Percentiles rank a stretch among this genome's conserved stretches.
Conservation (phyloP, 371 early-diverging fungal species). For the Amoeboaphelidium protococcarum region DNA sequence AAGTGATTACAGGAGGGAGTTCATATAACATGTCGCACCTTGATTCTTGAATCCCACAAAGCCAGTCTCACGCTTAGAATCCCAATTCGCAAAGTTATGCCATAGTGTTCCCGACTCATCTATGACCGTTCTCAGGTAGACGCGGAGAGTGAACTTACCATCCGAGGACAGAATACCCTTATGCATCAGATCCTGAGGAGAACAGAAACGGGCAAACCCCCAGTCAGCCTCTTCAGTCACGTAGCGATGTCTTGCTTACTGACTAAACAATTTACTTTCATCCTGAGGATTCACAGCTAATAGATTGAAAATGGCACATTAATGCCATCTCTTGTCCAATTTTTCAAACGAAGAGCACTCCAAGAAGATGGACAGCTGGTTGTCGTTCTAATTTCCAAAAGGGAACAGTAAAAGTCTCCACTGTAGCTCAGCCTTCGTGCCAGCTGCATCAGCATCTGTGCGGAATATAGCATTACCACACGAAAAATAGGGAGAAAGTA, state of each 20-base stretch:
- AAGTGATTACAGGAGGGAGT: slow-evolving; percentile 88
- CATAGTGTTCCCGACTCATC: slow-evolving; percentile 79
- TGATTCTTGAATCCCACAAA: slow-evolving; percentile 89
- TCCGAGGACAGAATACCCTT: not conserved
- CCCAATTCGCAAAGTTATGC: slow-evolving; percentile 65
- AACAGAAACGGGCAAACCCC: not conserved
- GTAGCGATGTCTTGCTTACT: not conserved
- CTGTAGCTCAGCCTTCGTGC: too few species aligned
- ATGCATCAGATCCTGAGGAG: too few species aligned
- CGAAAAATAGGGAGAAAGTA: too few species aligned
- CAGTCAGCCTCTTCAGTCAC: not conserved
- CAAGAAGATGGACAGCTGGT: not conserved
- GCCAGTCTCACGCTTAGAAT: slow-evolving; percentile 69
- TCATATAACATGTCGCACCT: slow-evolving; percentile 99
- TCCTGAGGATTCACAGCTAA: too few species aligned
- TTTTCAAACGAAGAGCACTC: not conserved
- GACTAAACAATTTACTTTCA: too few species aligned
- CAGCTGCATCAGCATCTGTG: too few species aligned
- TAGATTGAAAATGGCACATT: too few species aligned
- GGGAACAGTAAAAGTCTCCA: not conserved
- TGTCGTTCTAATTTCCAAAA: not conserved
- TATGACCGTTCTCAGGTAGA: slow-evolving; percentile 43
- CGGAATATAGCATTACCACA: too few species aligned
- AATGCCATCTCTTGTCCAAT: too few species aligned
- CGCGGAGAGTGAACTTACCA: slow-evolving; percentile 39